A percentile compares a stretch with the other conserved stretches of the same genome.
These are phyloP conservation scores for Tilletia caries DNA, from an alignment of 1,284 basidiomycete species.

Conservation along the genomic window DNA sequence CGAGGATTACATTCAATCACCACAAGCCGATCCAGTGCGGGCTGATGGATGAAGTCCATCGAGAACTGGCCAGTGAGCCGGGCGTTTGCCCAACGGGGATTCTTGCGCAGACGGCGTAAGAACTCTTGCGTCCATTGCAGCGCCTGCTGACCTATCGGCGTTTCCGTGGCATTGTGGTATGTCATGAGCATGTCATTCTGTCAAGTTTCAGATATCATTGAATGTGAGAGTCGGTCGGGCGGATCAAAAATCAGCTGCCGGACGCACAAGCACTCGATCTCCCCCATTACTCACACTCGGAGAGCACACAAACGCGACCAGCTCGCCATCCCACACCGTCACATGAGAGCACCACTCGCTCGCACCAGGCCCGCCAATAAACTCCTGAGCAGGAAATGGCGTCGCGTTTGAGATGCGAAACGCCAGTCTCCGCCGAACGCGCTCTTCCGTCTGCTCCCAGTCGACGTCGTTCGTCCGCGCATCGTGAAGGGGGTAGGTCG, in stretches of 20 bases:
- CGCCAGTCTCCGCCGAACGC: slow-evolving; percentile 22
- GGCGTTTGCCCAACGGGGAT: slow-evolving; percentile 35
- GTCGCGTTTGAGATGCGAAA: slow-evolving; percentile 37
- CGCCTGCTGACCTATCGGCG: slow-evolving; percentile 48
- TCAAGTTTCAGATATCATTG: too few species aligned
- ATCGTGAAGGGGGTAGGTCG: slow-evolving; percentile 49
- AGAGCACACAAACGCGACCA: slow-evolving; percentile 56
- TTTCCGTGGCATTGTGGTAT: slow-evolving; percentile 52
- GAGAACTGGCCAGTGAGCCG: slow-evolving; percentile 56
- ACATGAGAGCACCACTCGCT: slow-evolving; percentile 57
- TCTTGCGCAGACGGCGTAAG: slow-evolving; percentile 43
- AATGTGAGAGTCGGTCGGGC: too few species aligned
- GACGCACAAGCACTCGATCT: too few species aligned
- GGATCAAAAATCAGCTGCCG: too few species aligned
- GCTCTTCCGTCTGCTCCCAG: slow-evolving; percentile 27
- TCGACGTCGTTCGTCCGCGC: slow-evolving; percentile 15
- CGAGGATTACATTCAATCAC: slow-evolving; percentile 57
- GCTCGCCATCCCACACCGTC: slow-evolving; percentile 53
- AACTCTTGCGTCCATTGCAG: slow-evolving; percentile 54
- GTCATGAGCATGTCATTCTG: slow-evolving; percentile 58
- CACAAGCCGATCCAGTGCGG: slow-evolving; percentile 49
- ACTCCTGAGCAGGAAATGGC: slow-evolving; percentile 50
- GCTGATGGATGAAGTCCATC: slow-evolving; percentile 56
- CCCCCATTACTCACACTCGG: slow-evolving; percentile 49
- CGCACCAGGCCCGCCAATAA: slow-evolving; percentile 44